Conservation (phyloP, 1,139 yeast species). For the Geotrichum restrictum region DNA sequence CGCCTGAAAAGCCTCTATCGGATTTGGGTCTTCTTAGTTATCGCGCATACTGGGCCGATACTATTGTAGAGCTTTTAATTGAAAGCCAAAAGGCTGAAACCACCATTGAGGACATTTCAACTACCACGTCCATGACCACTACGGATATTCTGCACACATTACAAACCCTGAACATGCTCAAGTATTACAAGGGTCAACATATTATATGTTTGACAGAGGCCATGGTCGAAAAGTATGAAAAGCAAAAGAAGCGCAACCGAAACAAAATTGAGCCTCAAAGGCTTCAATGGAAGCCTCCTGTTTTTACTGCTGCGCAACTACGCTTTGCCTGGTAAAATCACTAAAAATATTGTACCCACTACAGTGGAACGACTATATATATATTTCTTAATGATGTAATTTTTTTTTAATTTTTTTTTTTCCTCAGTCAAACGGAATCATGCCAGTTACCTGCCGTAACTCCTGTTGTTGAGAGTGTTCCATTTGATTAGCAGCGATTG, state of each 20-base stretch:
- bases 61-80: conserved; percentile 67
- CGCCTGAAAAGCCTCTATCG: conserved; percentile 95
- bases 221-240: conserved; percentile 70
- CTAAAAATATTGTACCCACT: too few species aligned
- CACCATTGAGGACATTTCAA: conserved; percentile 88
- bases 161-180: conserved; percentile 81
- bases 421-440: conserved; percentile 69
- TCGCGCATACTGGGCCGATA: conserved; percentile 95
- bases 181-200: conserved; percentile 94
- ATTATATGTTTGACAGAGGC: conserved; percentile 87
- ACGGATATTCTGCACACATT: conserved; percentile 91
- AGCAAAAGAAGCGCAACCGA: conserved; percentile 65
- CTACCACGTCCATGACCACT: conserved; percentile 89
- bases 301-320: conserved; percentile 90
- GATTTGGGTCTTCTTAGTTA: conserved; percentile 90
- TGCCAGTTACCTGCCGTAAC: conserved; percentile 37
- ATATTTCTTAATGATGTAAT: neutral
- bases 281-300: conserved; percentile 91
- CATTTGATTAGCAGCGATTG: conserved; percentile 65
- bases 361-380: conserved; percentile 2
- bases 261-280: conserved; percentile 71
- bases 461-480: conserved; percentile 23
- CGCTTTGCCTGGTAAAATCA: conserved; percentile 80
- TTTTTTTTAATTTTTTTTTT: neutral
- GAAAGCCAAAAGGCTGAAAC: conserved; percentile 62